Base-by-base conservation (phyloP, 208 protist genomes). In the Acanthamoeba castellanii region DNA sequence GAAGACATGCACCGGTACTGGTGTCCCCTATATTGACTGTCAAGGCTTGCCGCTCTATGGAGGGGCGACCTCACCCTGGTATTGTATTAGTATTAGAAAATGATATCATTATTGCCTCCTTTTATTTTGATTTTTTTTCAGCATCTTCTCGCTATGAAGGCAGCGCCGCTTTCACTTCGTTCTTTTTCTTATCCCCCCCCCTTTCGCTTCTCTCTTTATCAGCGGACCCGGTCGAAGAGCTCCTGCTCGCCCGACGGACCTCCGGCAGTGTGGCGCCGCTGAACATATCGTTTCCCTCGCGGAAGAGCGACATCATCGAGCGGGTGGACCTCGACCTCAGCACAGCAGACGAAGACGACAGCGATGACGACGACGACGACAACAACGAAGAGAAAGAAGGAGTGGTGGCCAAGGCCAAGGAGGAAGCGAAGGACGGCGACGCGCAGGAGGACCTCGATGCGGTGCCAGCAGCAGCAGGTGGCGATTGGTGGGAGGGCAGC, bases 241-340 rank as follows among this genome's bases (percentile, higher is more conserved):
- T 66, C 22, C 59, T 66, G 22, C 59, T 66, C 16, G 59, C 16
- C 2, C 59, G 59, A n/a, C 59, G 59, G 20, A 22, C 22, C 7
- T 11, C 59, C 25, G 59, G 16, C 25, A 7, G 14, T n/a, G 59
- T n/a, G 11, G 20, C 59, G 59, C 59, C 59, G 59, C 0, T 18
- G 59, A n/a, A 13, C 55, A 61, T 13, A 1, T 25, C 59, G 25
- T 22, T 42, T 11, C 70, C 22, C 37, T 0, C 37, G 20, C 11
- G 20, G 70, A 78, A 78, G 32, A 78, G 70, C 70, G 37, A 78
- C 70, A 22, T 78, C 70, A 78, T 78, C 70, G 37, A 78, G 70
- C 70, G 70, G 6, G 37, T 42, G 37, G 37, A 42, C 37, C 37
- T 42, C 37, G 37, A 68, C 27, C 50, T 55, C 50, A n/a, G 6